These are phyloP conservation scores for Symmetrospora coprosmae DNA, from an alignment of 768 basidiomycete species.

Conservation along the genomic window DNA sequence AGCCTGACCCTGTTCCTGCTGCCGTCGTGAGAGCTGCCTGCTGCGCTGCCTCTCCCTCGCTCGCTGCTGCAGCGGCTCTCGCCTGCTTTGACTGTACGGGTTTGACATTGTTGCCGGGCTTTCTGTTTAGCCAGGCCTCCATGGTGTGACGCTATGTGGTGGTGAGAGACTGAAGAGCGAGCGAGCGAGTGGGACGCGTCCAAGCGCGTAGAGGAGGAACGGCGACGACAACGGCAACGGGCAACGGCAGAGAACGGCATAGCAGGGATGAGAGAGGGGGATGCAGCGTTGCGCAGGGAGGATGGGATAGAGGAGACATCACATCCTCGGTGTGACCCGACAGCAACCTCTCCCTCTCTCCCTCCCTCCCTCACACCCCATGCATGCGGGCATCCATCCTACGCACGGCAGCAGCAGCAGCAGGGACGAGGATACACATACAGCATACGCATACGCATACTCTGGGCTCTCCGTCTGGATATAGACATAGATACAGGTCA, in stretches of 20 bases:
- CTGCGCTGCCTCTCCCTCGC: too few species aligned
- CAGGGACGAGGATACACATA: too few species aligned
- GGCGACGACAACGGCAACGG: background rate
- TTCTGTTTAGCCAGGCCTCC: slow-evolving; percentile 18
- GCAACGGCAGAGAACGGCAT: background rate
- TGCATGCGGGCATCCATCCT: too few species aligned
- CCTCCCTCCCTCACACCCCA: too few species aligned
- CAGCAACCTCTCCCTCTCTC: background rate
- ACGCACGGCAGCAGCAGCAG: too few species aligned
- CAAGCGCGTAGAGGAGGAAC: too few species aligned
- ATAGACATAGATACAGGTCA: too few species aligned
- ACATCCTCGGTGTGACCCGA: background rate
- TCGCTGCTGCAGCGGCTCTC: background rate
- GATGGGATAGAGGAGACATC: too few species aligned
- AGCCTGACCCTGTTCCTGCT: background rate
- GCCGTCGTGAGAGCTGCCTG: too few species aligned
- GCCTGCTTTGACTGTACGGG: background rate
- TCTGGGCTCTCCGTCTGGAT: too few species aligned
- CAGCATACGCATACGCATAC: too few species aligned
- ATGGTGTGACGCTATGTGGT: background rate
- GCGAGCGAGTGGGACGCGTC: background rate
- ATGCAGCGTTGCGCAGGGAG: background rate
- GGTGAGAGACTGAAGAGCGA: too few species aligned
- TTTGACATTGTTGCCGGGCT: background rate
- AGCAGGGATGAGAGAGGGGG: background rate